phyloP scores from a whole-genome alignment of 352 stramenopile genomes.

The Pythium plurisporium region DNA sequence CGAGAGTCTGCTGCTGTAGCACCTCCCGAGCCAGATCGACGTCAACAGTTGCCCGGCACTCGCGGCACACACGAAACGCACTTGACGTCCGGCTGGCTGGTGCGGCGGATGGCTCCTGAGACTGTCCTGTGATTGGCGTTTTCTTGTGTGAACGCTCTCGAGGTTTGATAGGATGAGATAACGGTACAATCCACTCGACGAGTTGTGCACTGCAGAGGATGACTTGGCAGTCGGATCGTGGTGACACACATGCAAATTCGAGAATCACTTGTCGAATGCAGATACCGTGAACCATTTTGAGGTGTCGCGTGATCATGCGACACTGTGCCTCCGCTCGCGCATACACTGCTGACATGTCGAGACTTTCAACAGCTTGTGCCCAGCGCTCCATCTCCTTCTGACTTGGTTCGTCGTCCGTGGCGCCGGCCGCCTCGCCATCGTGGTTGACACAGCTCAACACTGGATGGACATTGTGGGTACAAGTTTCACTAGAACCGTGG shows the following conservation, averaged over 20 bases:
- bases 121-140: neutral
- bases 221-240: neutral
- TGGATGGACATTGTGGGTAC: neutral
- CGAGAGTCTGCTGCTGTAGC: conserved; percentile 20
- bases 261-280: neutral
- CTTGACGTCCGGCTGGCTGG: neutral
- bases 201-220: neutral
- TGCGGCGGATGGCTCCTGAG: neutral
- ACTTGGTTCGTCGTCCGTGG: neutral
- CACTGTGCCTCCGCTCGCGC: neutral
- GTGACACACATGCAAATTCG: neutral
- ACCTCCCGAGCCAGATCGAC: conserved; percentile 33
- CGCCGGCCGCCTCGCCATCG: no score
- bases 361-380: neutral
- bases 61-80: conserved; percentile 14
- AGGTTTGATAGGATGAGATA: no score
- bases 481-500: neutral
- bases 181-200: neutral
- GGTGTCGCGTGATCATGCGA: neutral
- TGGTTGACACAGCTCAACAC: no score
- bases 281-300: neutral
- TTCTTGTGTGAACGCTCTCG: neutral
- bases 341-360: neutral
- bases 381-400: neutral
- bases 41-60: conserved; percentile 29